These are phyloP conservation scores for Solanum stenotomum DNA, from an alignment of 257 asterid genomes.

Conservation along the genomic window DNA sequence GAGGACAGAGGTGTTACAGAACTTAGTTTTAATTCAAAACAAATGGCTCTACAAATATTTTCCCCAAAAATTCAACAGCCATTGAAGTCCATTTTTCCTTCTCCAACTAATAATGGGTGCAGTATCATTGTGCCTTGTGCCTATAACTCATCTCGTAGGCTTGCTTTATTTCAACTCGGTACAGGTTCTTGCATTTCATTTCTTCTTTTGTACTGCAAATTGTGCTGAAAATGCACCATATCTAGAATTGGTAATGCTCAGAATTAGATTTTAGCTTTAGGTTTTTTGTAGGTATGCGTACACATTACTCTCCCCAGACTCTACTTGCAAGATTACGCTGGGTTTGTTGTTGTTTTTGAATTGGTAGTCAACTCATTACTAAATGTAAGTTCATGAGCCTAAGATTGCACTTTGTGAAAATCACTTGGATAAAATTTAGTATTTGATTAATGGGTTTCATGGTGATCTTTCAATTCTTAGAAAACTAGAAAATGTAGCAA, in stretches of 20 bases:
- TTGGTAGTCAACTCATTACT: background rate
- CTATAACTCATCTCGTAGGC: conserved; percentile 28
- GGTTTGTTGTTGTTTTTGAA: background rate
- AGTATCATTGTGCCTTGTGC: conserved; percentile 9
- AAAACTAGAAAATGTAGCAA: background rate
- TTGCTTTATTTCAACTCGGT: conserved; percentile 36
- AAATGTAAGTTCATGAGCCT: background rate
- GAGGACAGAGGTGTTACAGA: background rate
- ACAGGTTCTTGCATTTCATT: conserved; percentile 14
- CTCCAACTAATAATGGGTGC: background rate
- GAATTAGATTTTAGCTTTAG: background rate
- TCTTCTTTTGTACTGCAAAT: background rate
- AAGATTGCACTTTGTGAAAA: background rate
- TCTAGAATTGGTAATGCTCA: background rate
- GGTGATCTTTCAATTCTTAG: background rate
- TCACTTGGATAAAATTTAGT: background rate
- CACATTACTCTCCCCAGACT: background rate
- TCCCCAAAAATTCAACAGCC: background rate
- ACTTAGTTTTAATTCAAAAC: background rate
- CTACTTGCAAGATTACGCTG: background rate
- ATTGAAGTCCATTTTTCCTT: background rate
- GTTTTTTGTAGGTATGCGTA: background rate
- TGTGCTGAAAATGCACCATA: background rate
- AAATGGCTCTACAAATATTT: background rate
- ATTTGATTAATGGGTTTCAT: background rate